phyloP scores from a whole-genome alignment of 108 stramenopile genomes.

The Hondaea fermentalgiana region DNA sequence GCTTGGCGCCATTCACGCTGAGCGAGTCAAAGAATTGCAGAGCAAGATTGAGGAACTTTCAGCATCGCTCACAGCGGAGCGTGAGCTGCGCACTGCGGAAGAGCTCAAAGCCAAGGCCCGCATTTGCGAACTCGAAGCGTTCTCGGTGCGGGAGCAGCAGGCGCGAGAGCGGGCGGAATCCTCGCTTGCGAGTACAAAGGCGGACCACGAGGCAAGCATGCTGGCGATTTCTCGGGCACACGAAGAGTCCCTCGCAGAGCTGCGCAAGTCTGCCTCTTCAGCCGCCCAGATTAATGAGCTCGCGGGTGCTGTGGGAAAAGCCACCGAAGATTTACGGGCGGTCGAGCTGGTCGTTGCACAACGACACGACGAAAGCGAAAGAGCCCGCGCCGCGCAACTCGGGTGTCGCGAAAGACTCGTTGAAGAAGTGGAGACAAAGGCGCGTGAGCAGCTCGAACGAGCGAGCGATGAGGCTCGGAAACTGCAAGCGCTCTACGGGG shows the following conservation, averaged over 20 bases:
- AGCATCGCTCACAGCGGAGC: not conserved
- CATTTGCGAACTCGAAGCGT: not conserved
- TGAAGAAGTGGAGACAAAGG: not conserved
- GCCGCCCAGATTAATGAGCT: not conserved
- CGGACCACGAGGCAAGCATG: not conserved
- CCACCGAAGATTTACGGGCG: not conserved
- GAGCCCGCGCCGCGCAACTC: not conserved
- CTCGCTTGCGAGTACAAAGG: not conserved
- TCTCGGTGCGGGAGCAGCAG: not conserved
- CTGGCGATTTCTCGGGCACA: not conserved
- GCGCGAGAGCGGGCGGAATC: not conserved
- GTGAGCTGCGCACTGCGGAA: not conserved
- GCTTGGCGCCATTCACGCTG: not conserved
- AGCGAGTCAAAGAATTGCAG: not conserved
- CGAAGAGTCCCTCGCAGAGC: not conserved
- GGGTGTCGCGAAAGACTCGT: conserved; percentile 8
- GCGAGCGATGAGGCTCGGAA: not conserved
- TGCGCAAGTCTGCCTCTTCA: not conserved
- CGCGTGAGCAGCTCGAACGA: not conserved
- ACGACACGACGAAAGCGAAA: not conserved
- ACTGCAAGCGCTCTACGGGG: not conserved
- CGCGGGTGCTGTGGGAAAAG: not conserved
- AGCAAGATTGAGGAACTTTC: not conserved
- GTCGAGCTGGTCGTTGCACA: not conserved
- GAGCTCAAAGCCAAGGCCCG: not conserved